Evolutionary conservation across 208 protist genomes (phyloP), one percentile per base, ranked within the genome.

Genomic region (Blechomonas ayalai): DNA sequence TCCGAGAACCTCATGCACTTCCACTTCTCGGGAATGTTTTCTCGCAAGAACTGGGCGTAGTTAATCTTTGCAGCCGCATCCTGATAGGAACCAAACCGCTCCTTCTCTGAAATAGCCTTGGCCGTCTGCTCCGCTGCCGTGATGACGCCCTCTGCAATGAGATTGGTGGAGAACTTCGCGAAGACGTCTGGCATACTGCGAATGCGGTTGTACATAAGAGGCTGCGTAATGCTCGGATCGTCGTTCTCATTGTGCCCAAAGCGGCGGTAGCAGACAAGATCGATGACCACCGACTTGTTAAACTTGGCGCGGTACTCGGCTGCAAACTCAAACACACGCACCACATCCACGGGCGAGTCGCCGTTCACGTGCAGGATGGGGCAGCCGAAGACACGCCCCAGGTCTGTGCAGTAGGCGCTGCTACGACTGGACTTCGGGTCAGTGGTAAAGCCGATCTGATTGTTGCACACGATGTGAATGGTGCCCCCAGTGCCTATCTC

Each of bases 381-480:
- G 49, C 88, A 94, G 48, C 68, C 67, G 69, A 84, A 86, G 23
- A 83, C 82, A 61, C 97, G 97, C 10, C 89, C 98, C 27, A 99
- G 72, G 59, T 99, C 97, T 12, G 96, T 97, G 67, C 92, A 97
- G 71, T 99, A 98, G 4, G 95, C 79, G 26, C 96, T 98, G 26
- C 96, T 98, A 20, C 97, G 90, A 31, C 88, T 88, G 37, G 65
- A 82, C 45, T 77, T 86, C 24, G 97, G 96, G 73, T 99, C 95
- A 0, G 98, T 99, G 22, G 97, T 99, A 76, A 99, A 99, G 59
- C 97, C 96, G 68, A 99, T 97, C 80, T 99, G 97, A 67, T 99
- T 99, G 79, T 99, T 99, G 37, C 98, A 95, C 36, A 99, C 90
- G 20, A 99, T 81, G 72, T 99, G 98, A 46, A 99, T 83, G 6